Evolutionary conservation across 2,329 filamentous ascomycete species (phyloP).

Genomic region (Hawksworthiomyces lignivorus): DNA sequence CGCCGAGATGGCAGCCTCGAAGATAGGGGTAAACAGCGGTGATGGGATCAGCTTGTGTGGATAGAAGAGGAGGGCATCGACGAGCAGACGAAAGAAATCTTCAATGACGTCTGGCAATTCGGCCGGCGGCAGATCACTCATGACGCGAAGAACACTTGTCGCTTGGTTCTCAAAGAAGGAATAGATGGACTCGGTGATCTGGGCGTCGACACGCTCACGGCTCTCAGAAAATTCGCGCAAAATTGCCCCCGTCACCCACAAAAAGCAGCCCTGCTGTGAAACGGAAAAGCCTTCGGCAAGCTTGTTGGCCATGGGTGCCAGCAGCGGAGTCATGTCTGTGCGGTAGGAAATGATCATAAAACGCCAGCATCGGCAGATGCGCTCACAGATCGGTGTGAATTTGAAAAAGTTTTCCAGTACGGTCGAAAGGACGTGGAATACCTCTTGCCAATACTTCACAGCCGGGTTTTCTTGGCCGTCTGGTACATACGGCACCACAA

Average conservation of each 20-base stretch:
- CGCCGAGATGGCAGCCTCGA: conserved; percentile 79
- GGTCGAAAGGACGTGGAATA: conserved; percentile 78
- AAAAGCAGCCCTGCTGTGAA: conserved; percentile 88
- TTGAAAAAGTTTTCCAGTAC: conserved; percentile 81
- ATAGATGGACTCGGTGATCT: conserved; percentile 83
- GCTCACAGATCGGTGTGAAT: conserved; percentile 84
- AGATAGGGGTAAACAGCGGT: conserved; percentile 69
- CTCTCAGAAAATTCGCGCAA: conserved; percentile 92
- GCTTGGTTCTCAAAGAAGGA: conserved; percentile 92
- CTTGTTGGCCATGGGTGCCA: conserved; percentile 81
- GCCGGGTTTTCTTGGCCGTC: conserved; percentile 73
- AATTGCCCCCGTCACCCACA: conserved; percentile 97
- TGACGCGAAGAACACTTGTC: conserved; percentile 77
- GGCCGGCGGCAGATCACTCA: conserved; percentile 69
- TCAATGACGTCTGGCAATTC: conserved; percentile 83
- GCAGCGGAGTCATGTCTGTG: conserved; percentile 75
- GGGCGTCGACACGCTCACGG: conserved; percentile 70
- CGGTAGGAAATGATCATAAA: conserved; percentile 96
- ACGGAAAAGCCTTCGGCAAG: conserved; percentile 76
- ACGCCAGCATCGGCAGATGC: conserved; percentile 91
- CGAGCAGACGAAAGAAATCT: conserved; percentile 89
- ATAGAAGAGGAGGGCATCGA: conserved; percentile 90
- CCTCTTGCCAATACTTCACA: conserved; percentile 92
- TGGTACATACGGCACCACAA: conserved; percentile 65
- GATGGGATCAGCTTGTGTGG: conserved; percentile 77